Evolutionary conservation across 805 yeast genomes (phyloP).

Genomic region (Sugiyamaella valdiviana): DNA sequence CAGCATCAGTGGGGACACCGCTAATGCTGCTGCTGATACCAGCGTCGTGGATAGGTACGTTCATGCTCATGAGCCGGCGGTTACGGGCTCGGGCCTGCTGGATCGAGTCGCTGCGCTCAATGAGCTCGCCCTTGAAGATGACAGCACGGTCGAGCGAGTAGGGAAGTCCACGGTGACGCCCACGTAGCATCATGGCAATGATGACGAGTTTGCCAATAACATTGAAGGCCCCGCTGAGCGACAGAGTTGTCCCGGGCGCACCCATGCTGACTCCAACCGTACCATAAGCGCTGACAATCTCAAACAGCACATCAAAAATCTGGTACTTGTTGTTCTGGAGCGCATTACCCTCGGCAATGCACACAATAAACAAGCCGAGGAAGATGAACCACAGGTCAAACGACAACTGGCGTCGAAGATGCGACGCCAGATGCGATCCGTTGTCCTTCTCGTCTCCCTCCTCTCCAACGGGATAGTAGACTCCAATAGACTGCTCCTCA

Average conservation of each 20-base stretch:
- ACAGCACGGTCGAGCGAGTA: conserved; percentile 91
- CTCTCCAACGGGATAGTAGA: conserved; percentile 45
- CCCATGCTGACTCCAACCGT: conserved; percentile 93
- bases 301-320: conserved; percentile 73
- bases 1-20: no score
- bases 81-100: conserved; percentile 14
- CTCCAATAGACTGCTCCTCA: conserved; percentile 95
- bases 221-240: conserved; percentile 68
- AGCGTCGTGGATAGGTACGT: conserved; percentile 12
- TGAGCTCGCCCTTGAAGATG: conserved; percentile 64
- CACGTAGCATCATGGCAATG: conserved; percentile 86
- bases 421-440: conserved; percentile 69
- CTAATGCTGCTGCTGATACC: neutral
- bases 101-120: conserved; percentile 20
- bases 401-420: conserved; percentile 84
- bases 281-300: conserved; percentile 91
- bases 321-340: conserved; percentile 50
- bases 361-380: conserved; percentile 75
- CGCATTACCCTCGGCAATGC: conserved; percentile 74
- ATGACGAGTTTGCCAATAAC: conserved; percentile 75
- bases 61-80: conserved; percentile 13
- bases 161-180: conserved; percentile 95
- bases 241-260: conserved; percentile 57
- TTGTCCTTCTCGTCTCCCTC: conserved; percentile 40
- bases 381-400: conserved; percentile 93